Conservation (phyloP, 164 flowering plant genomes). For the Magnolia changhungtana region DNA sequence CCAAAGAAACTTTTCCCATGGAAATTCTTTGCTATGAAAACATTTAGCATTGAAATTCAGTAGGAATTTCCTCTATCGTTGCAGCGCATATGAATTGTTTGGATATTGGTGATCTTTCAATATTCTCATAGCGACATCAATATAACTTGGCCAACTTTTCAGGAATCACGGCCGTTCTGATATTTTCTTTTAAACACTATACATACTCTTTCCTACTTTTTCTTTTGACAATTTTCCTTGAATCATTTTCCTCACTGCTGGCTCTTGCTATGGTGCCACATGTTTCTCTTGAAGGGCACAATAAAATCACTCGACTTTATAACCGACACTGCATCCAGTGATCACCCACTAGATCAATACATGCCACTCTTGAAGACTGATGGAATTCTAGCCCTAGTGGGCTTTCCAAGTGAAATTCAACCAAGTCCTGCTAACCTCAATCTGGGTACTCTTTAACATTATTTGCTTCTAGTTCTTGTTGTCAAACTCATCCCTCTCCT, state of each 20-base stretch:
- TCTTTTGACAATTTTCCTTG: too few relatives aligned
- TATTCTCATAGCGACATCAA: background rate
- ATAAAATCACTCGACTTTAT: slow-evolving; percentile 63
- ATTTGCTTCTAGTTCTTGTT: background rate
- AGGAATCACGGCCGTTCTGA: too few relatives aligned
- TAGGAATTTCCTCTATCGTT: too few relatives aligned
- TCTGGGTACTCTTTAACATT: slow-evolving; percentile 32
- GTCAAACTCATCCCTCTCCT: background rate
- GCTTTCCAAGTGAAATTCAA: slow-evolving; percentile 74
- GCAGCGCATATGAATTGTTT: background rate
- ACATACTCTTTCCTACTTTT: too few relatives aligned
- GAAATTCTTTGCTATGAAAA: too few relatives aligned
- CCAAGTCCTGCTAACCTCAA: slow-evolving; percentile 58
- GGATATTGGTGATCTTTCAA: background rate
- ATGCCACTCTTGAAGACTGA: slow-evolving; percentile 59
- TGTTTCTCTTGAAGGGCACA: slow-evolving; percentile 35
- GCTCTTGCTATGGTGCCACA: background rate
- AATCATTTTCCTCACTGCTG: too few relatives aligned
- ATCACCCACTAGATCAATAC: slow-evolving; percentile 78
- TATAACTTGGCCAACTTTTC: too few relatives aligned
- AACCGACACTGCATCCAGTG: slow-evolving; percentile 75
- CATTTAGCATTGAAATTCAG: too few relatives aligned
- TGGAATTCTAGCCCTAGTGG: slow-evolving; percentile 69
- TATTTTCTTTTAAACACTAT: too few relatives aligned
- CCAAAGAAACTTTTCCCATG: too few relatives aligned